Conservation (phyloP, 2,329 filamentous ascomycete genomes). For the Claviceps pusilla region DNA sequence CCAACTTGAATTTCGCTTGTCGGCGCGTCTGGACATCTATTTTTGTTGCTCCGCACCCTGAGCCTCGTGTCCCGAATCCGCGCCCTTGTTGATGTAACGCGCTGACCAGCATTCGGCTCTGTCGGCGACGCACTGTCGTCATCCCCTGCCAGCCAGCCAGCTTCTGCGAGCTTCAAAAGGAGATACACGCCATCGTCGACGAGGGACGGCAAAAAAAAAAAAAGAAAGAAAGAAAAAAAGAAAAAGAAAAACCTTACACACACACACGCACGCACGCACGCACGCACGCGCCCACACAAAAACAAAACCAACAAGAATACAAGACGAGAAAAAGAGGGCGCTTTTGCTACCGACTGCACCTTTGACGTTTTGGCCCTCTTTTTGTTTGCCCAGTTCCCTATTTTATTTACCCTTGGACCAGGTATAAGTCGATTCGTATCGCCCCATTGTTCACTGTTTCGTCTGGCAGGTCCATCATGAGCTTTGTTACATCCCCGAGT, state of each 20-base stretch:
- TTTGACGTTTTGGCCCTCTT: background rate
- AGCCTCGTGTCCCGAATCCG: background rate
- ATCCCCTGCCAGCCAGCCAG: slow-evolving; percentile 1
- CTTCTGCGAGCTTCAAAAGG: background rate
- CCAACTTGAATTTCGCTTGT: slow-evolving; percentile 1
- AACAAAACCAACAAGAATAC: too few relatives aligned
- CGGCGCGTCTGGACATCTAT: background rate
- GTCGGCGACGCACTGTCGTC: slow-evolving; percentile 3
- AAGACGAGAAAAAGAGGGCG: background rate
- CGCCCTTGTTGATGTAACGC: background rate
- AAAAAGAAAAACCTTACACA: too few relatives aligned
- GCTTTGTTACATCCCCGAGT: slow-evolving; percentile 15
- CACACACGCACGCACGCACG: too few relatives aligned
- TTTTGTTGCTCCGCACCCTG: background rate
- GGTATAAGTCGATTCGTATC: background rate
- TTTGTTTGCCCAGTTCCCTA: background rate
- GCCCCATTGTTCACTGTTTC: background rate
- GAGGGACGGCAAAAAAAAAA: background rate
- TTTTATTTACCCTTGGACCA: background rate
- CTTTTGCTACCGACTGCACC: background rate
- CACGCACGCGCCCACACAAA: too few relatives aligned
- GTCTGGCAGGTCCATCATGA: slow-evolving; percentile 12
- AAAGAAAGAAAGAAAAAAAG: background rate
- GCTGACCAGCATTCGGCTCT: slow-evolving; percentile 1
- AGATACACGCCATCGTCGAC: background rate